Conservation (phyloP, 2,329 filamentous ascomycete genomes). For the Trichophyton rubrum region DNA sequence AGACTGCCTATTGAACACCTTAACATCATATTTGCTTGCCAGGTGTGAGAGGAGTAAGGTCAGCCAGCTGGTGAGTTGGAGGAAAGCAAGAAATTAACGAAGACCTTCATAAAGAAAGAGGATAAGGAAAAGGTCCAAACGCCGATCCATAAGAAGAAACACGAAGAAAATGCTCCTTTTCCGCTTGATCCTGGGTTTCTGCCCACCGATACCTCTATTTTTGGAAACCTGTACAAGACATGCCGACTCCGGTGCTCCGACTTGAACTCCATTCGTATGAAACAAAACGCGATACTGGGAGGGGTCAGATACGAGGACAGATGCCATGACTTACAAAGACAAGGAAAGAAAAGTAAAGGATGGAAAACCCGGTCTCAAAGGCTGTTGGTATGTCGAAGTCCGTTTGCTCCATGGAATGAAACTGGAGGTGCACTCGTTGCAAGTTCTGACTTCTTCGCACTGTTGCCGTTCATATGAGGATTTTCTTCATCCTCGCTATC, state of each 20-base stretch:
- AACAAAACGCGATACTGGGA: neutral
- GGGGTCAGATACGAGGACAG: neutral
- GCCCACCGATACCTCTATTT: slow-evolving; percentile 1
- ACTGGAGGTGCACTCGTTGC: neutral
- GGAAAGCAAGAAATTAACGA: neutral
- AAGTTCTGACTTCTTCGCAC: neutral
- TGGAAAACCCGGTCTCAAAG: neutral
- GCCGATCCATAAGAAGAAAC: neutral
- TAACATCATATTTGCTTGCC: neutral
- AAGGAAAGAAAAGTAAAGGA: neutral
- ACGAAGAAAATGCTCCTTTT: neutral
- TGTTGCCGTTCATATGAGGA: neutral
- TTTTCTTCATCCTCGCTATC: slow-evolving; percentile 1
- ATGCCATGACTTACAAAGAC: neutral
- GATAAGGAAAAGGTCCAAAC: neutral
- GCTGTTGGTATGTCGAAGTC: neutral
- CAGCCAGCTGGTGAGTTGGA: neutral
- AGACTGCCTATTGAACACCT: neutral
- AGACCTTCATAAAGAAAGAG: too few species aligned
- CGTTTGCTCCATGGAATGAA: neutral
- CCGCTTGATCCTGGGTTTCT: neutral
- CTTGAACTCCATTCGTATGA: neutral
- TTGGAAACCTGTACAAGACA: neutral
- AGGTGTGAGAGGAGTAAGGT: neutral
- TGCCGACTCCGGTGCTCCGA: neutral